phyloP scores from a whole-genome alignment of 1,284 basidiomycete species.

The Stereum hirsutum region DNA sequence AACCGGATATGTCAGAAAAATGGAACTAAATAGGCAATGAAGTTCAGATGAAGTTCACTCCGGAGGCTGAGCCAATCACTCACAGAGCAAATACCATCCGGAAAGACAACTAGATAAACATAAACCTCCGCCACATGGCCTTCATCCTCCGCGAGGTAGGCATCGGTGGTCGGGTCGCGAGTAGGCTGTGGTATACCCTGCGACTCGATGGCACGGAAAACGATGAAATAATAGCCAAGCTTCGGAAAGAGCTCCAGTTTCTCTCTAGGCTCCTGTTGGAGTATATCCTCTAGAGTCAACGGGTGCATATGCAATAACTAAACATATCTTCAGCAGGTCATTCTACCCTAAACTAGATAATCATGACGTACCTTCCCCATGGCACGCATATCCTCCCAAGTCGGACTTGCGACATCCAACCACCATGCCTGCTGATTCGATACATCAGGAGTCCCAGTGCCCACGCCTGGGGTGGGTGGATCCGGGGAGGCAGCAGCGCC shows the following conservation, averaged over 20 bases:
- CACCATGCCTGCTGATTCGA: constrained; percentile 66
- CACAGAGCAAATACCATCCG: constrained; percentile 84
- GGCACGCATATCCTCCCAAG: constrained; percentile 83
- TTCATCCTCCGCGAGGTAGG: constrained; percentile 28
- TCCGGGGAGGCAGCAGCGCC: not conserved
- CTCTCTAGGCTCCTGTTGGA: constrained; percentile 91
- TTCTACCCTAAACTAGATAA: constrained; percentile 1
- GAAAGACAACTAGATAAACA: constrained; percentile 86
- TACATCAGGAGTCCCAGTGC: not conserved
- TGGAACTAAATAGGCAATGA: constrained; percentile 65
- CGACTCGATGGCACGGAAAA: constrained; percentile 78
- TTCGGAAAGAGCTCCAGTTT: constrained; percentile 87
- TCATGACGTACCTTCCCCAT: constrained; percentile 67
- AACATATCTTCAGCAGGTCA: constrained; percentile 1
- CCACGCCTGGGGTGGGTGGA: not conserved
- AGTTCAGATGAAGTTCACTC: too few species aligned
- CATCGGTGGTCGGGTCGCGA: not conserved
- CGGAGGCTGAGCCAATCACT: constrained; percentile 21
- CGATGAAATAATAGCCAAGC: constrained; percentile 91
- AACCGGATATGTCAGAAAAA: constrained; percentile 80
- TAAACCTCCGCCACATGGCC: constrained; percentile 69
- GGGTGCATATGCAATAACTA: constrained; percentile 88
- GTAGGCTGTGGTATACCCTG: constrained; percentile 19
- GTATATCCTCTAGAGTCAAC: constrained; percentile 89
- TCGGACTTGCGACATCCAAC: constrained; percentile 86